phyloP scores from a whole-genome alignment of 495 filamentous ascomycete species.

The Lasiosphaeria miniovina region DNA sequence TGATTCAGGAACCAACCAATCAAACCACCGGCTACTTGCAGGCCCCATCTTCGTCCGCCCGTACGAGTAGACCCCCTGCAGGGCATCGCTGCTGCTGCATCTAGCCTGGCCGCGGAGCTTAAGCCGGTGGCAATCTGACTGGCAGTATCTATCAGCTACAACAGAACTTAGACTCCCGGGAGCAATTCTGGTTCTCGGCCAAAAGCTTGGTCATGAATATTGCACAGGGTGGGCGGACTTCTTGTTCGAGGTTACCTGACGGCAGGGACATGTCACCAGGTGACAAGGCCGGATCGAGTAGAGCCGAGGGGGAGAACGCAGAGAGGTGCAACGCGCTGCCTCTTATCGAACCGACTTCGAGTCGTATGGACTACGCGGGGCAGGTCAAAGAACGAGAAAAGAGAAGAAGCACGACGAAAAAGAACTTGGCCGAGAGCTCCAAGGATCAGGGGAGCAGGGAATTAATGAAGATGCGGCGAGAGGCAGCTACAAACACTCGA shows the following conservation, averaged over 20 bases:
- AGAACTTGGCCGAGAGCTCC: background rate
- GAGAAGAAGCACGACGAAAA: background rate
- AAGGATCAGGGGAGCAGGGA: background rate
- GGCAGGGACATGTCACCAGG: constrained; percentile 13
- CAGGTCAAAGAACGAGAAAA: background rate
- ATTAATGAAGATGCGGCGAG: background rate
- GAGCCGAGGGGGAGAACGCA: background rate
- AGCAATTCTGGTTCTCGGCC: constrained; percentile 11
- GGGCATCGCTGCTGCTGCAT: constrained; percentile 15
- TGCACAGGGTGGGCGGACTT: constrained; percentile 4
- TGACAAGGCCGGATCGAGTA: background rate
- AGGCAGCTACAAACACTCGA: background rate
- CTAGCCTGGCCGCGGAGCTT: constrained; percentile 15
- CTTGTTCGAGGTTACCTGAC: constrained; percentile 14
- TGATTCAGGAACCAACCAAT: constrained; percentile 25
- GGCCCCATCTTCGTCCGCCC: constrained; percentile 17
- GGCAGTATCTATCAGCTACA: background rate
- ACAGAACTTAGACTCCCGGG: background rate
- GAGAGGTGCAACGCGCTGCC: background rate
- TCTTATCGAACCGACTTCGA: background rate
- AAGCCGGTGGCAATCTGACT: constrained; percentile 11
- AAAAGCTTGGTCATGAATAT: constrained; percentile 15
- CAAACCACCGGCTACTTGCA: constrained; percentile 28
- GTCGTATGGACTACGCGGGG: background rate
- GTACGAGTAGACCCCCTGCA: constrained; percentile 4